Conservation (phyloP, 495 filamentous ascomycete species). For the Penicillium antarcticum region DNA sequence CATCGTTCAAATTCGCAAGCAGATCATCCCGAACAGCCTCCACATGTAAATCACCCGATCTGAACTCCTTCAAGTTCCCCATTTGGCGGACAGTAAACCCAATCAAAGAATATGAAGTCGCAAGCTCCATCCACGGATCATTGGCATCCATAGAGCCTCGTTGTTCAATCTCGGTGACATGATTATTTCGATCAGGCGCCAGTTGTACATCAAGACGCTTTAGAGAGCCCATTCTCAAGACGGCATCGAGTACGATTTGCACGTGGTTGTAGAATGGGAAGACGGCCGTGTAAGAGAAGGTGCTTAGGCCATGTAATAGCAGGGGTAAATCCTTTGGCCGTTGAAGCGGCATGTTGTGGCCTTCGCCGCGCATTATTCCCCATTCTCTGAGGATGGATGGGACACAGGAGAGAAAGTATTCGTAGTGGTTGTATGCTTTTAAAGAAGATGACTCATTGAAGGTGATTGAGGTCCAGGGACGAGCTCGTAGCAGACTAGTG, state of each 20-base stretch:
- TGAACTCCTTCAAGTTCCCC: slow-evolving; percentile 22
- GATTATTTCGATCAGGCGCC: slow-evolving; percentile 28
- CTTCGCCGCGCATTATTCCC: slow-evolving; percentile 13
- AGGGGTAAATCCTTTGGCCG: background rate
- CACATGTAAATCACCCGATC: slow-evolving; percentile 27
- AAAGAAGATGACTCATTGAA: slow-evolving; percentile 43
- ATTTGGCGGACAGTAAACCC: slow-evolving; percentile 27
- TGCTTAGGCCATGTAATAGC: slow-evolving; percentile 21
- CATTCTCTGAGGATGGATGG: slow-evolving; percentile 36
- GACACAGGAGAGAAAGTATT: slow-evolving; percentile 38
- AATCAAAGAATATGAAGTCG: slow-evolving; percentile 37
- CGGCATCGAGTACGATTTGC: slow-evolving; percentile 29
- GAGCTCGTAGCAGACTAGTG: slow-evolving; percentile 18
- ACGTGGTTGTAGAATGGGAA: slow-evolving; percentile 47
- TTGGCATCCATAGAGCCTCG: slow-evolving; percentile 40
- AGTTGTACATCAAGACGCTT: slow-evolving; percentile 29
- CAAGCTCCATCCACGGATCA: slow-evolving; percentile 45
- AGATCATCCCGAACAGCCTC: slow-evolving; percentile 30
- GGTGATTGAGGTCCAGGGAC: slow-evolving; percentile 31
- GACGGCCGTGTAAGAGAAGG: slow-evolving; percentile 39
- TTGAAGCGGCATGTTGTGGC: background rate
- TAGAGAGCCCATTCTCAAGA: slow-evolving; percentile 28
- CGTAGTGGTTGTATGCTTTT: slow-evolving; percentile 42
- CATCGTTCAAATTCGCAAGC: slow-evolving; percentile 16
- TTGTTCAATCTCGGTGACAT: slow-evolving; percentile 34